A percentile compares a stretch with the other conserved stretches of the same genome.
Evolutionary conservation across 495 filamentous ascomycete genomes (phyloP).

Genomic region (Cudoniella acicularis): DNA sequence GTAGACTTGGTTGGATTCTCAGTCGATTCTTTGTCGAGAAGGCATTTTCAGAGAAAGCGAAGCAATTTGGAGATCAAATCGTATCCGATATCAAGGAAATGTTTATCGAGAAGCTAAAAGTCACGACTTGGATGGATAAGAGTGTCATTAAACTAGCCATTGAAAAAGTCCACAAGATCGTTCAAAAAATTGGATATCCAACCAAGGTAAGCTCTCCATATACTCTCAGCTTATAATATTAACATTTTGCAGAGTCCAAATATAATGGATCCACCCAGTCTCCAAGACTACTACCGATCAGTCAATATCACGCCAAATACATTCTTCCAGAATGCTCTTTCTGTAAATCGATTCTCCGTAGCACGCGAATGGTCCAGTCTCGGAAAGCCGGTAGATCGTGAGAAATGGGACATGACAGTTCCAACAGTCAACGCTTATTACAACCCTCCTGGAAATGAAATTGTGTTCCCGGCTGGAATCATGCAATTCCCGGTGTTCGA

Average conservation of each 20-base stretch:
- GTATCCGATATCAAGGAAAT: constrained; percentile 65
- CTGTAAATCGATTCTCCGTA: constrained; percentile 43
- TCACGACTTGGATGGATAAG: constrained; percentile 65
- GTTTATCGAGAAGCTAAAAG: constrained; percentile 57
- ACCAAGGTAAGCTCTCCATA: constrained; percentile 35
- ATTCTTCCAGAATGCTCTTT: constrained; percentile 60
- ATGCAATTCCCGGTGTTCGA: constrained; percentile 70
- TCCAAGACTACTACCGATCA: constrained; percentile 55
- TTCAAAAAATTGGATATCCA: constrained; percentile 72
- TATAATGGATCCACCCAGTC: constrained; percentile 52
- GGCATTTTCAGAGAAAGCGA: constrained; percentile 59
- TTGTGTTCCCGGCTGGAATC: constrained; percentile 70
- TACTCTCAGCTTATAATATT: not conserved
- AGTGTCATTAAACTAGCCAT: constrained; percentile 58
- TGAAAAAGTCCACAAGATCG: constrained; percentile 66
- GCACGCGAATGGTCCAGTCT: constrained; percentile 52
- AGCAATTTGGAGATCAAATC: constrained; percentile 64
- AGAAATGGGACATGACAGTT: constrained; percentile 61
- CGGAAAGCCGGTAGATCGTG: constrained; percentile 57
- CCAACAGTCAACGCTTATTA: constrained; percentile 65
- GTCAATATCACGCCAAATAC: constrained; percentile 48
- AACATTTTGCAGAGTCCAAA: constrained; percentile 44
- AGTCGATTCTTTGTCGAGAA: constrained; percentile 68
- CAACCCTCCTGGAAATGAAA: constrained; percentile 60
- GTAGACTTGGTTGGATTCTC: constrained; percentile 50